Conservation (phyloP, 139 green algal species). For the Tetradesmus obliquus region DNA sequence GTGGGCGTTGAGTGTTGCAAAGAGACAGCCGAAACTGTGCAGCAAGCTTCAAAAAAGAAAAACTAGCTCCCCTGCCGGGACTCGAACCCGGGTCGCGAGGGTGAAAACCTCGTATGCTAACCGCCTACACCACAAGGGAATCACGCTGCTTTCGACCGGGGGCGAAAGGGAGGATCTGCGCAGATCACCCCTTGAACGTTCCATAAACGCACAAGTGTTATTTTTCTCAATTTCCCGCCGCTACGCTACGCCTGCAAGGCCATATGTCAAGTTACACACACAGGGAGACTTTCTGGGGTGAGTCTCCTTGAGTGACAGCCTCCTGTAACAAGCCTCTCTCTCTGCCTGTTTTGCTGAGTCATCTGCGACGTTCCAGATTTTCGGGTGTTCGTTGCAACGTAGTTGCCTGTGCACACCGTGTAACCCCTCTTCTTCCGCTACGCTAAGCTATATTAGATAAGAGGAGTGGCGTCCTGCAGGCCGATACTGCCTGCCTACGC, state of each 20-base stretch:
- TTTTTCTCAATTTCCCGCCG: background rate
- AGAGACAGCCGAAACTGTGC: too few relatives aligned
- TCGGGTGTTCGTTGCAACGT: too few relatives aligned
- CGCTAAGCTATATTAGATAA: too few relatives aligned
- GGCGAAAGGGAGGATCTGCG: background rate
- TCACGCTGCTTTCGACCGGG: background rate
- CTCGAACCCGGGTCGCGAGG: background rate
- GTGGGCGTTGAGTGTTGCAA: too few relatives aligned
- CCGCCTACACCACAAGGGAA: conserved; percentile 2
- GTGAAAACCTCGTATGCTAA: conserved; percentile 8
- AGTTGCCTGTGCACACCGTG: too few relatives aligned
- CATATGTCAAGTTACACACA: background rate
- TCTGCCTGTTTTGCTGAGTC: too few relatives aligned
- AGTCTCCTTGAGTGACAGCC: too few relatives aligned
- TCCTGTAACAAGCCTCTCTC: background rate
- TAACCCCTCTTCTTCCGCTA: too few relatives aligned
- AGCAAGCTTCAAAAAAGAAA: background rate
- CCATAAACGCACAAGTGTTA: background rate
- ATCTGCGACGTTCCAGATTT: too few relatives aligned
- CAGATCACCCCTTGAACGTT: too few relatives aligned
- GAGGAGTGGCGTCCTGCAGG: too few relatives aligned
- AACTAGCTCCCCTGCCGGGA: background rate
- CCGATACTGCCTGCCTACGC: too few relatives aligned
- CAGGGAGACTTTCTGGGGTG: background rate
- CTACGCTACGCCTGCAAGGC: background rate